These are phyloP conservation scores for Casuarina cunninghamiana DNA, from an alignment of 306 rosid species.

Conservation along the genomic window DNA sequence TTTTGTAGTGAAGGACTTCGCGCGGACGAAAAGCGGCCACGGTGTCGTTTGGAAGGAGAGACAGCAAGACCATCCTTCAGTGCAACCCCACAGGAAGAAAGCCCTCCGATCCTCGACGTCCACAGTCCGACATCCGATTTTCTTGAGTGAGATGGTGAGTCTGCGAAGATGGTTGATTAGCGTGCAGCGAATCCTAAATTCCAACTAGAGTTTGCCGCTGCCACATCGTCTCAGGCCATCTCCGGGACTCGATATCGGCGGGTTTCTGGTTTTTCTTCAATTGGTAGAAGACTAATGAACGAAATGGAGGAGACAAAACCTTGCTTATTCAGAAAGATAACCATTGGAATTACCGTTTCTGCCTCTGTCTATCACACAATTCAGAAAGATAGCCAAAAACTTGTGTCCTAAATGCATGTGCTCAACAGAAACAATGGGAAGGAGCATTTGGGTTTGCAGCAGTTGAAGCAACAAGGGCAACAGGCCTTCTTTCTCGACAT, in stretches of 20 bases:
- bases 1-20: no score
- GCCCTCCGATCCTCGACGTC: no score
- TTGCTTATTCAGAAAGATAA: no score
- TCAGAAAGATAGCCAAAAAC: no score
- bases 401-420: constrained; percentile 75
- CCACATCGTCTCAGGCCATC: constrained; percentile 25
- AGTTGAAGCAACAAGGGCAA: constrained; percentile 59
- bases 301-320: no score
- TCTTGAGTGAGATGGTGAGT: constrained; percentile 40
- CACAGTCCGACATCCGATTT: no score
- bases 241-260: constrained; percentile 26
- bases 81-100: no score
- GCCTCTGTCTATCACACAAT: no score
- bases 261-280: constrained; percentile 37
- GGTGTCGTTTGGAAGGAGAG: no score
- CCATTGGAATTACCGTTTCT: no score
- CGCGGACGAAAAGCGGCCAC: no score
- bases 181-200: constrained; percentile 37
- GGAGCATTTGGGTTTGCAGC: constrained; percentile 98
- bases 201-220: constrained; percentile 20
- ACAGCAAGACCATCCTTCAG: no score
- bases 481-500: constrained; percentile 63
- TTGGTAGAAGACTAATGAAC: background rate
- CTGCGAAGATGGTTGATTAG: constrained; percentile 36
- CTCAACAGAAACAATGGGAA: constrained; percentile 82